Percentiles rank a stretch among this genome's conserved stretches.
Evolutionary conservation across 768 basidiomycete genomes (phyloP).

Genomic region (Cystoderma amianthinum): DNA sequence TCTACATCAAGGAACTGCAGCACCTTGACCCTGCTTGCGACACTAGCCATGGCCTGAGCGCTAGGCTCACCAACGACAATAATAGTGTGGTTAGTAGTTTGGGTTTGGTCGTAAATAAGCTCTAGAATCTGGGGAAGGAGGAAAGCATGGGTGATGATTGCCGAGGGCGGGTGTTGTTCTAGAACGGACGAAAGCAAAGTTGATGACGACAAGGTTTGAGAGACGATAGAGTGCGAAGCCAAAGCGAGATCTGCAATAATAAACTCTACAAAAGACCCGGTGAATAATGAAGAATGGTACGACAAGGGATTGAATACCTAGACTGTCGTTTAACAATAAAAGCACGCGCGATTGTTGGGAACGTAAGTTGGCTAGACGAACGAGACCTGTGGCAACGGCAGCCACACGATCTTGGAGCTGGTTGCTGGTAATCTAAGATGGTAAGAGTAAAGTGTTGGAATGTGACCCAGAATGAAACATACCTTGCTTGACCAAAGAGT

Average conservation of each 20-base stretch:
- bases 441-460: neutral
- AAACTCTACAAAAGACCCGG: conserved; percentile 44
- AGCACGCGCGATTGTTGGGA: conserved; percentile 61
- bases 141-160: conserved; percentile 63
- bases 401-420: conserved; percentile 64
- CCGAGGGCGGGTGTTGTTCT: conserved; percentile 61
- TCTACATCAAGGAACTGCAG: conserved; percentile 67
- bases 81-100: conserved; percentile 44
- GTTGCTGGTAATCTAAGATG: conserved; percentile 62
- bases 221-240: conserved; percentile 59
- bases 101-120: conserved; percentile 57
- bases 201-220: conserved; percentile 56
- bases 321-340: conserved; percentile 71
- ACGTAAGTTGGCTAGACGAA: conserved; percentile 46
- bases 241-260: conserved; percentile 76
- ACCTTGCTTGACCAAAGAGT: conserved; percentile 81
- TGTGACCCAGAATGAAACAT: conserved; percentile 1
- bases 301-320: conserved; percentile 66
- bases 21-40: conserved; percentile 48
- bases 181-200: conserved; percentile 58
- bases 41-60: conserved; percentile 33
- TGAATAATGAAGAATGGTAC: neutral
- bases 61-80: conserved; percentile 68
- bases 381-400: conserved; percentile 68
- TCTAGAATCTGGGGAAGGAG: conserved; percentile 69